A percentile compares a stretch with the other conserved stretches of the same genome.
These are phyloP conservation scores for Naegleria lovaniensis DNA, from an alignment of 208 protist species.

Conservation along the genomic window DNA sequence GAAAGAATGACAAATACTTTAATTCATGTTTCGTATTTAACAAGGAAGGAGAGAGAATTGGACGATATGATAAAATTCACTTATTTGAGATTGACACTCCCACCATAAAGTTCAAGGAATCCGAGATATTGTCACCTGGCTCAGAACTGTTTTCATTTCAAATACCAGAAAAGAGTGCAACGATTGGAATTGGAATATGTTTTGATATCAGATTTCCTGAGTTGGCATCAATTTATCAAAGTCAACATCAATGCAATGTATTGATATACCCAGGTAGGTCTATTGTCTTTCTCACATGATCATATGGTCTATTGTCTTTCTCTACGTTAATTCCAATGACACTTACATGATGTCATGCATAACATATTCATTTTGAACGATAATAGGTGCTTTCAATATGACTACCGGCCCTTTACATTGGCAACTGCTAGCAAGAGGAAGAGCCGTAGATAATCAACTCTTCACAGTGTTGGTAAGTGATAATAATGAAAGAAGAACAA, in stretches of 20 bases:
- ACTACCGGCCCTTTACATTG: constrained; percentile 95
- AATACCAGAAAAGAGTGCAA: constrained; percentile 41
- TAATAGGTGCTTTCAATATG: constrained; percentile 94
- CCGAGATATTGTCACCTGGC: constrained; percentile 84
- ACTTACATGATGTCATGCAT: too few relatives aligned
- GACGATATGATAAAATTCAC: constrained; percentile 85
- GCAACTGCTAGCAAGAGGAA: constrained; percentile 79
- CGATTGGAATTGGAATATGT: constrained; percentile 93
- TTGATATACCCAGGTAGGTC: constrained; percentile 79
- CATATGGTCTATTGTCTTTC: too few relatives aligned
- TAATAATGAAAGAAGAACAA: too few relatives aligned
- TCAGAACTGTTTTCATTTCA: constrained; percentile 54
- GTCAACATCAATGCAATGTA: constrained; percentile 64
- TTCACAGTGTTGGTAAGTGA: constrained; percentile 66
- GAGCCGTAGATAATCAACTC: constrained; percentile 86
- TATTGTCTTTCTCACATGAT: too few relatives aligned
- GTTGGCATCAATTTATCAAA: constrained; percentile 63
- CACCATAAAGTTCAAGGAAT: constrained; percentile 85
- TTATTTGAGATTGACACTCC: constrained; percentile 92
- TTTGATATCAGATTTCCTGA: constrained; percentile 97
- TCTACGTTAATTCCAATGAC: too few relatives aligned
- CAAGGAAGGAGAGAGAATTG: constrained; percentile 71
- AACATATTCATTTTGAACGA: too few relatives aligned
- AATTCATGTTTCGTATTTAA: constrained; percentile 86
- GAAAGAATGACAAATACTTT: constrained; percentile 40